These are phyloP conservation scores for Eucommia ulmoides DNA, from an alignment of 257 asterid genomes.

Conservation along the genomic window DNA sequence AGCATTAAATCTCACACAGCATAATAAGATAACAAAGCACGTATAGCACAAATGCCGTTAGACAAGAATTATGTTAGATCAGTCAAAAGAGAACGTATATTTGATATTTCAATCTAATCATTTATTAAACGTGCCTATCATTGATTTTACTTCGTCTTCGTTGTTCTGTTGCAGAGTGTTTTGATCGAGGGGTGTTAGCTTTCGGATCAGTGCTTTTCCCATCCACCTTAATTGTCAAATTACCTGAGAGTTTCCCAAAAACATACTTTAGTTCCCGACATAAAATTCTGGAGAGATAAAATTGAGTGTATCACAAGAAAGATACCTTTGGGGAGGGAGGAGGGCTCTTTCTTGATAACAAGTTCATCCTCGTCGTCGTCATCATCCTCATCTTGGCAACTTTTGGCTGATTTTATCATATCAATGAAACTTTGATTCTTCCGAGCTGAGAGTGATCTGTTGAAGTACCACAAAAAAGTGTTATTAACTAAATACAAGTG, in stretches of 20 bases:
- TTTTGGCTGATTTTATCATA: slow-evolving; percentile 63
- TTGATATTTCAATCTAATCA: slow-evolving; percentile 5
- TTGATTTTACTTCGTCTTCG: slow-evolving; percentile 99
- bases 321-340: slow-evolving; percentile 57
- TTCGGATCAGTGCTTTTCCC: slow-evolving; percentile 53
- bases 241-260: slow-evolving; percentile 34
- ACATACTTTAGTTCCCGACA: slow-evolving; percentile 6
- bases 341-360: slow-evolving; percentile 51
- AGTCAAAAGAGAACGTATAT: neutral
- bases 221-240: slow-evolving; percentile 52
- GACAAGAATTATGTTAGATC: neutral
- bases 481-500: too few species aligned
- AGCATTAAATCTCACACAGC: too few species aligned
- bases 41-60: neutral
- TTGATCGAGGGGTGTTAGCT: slow-evolving; percentile 90
- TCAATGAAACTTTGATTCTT: slow-evolving; percentile 62
- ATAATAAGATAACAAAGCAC: too few species aligned
- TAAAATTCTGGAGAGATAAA: neutral
- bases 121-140: slow-evolving; percentile 59
- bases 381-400: slow-evolving; percentile 51
- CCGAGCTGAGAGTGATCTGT: slow-evolving; percentile 60
- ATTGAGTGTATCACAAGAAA: slow-evolving; percentile 4
- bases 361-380: slow-evolving; percentile 71
- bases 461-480: too few species aligned
- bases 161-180: slow-evolving; percentile 98